phyloP scores from a whole-genome alignment of 2,329 filamentous ascomycete species.

The Arthrobotrys sinensis region DNA sequence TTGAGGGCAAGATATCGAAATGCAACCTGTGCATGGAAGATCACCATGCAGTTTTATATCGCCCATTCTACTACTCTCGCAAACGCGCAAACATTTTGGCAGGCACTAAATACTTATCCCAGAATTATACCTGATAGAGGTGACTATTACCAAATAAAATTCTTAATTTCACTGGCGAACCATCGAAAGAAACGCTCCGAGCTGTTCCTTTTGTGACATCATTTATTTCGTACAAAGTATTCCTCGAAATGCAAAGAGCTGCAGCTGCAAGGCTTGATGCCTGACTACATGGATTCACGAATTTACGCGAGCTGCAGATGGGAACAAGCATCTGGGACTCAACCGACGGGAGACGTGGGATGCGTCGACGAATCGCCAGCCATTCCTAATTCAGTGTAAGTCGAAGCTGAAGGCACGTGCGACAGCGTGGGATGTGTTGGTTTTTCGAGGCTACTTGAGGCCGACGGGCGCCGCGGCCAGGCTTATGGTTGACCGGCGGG shows the following conservation, averaged over 20 bases:
- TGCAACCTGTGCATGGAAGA: conserved; percentile 34
- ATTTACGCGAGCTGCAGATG: conserved; percentile 46
- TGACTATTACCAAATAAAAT: neutral
- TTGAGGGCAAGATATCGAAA: conserved; percentile 14
- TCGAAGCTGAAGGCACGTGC: conserved; percentile 33
- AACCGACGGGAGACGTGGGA: conserved; percentile 5
- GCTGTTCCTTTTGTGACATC: conserved; percentile 12
- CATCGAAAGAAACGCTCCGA: neutral
- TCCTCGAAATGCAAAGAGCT: neutral
- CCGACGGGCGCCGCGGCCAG: conserved; percentile 59
- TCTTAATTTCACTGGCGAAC: neutral
- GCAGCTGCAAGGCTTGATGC: conserved; percentile 38
- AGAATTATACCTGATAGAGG: neutral
- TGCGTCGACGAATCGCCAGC: conserved; percentile 6
- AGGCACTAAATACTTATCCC: neutral
- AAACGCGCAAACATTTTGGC: conserved; percentile 1
- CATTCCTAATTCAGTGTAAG: conserved; percentile 37
- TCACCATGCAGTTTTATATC: conserved; percentile 11
- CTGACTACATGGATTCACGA: conserved; percentile 35
- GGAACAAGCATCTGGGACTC: conserved; percentile 19
- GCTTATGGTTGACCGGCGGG: conserved; percentile 22
- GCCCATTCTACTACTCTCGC: neutral
- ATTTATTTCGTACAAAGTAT: conserved; percentile 29
- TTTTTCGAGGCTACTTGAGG: conserved; percentile 25
- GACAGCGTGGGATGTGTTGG: conserved; percentile 43